Conservation (phyloP, 2,329 filamentous ascomycete species). For the Claviceps maximensis region DNA sequence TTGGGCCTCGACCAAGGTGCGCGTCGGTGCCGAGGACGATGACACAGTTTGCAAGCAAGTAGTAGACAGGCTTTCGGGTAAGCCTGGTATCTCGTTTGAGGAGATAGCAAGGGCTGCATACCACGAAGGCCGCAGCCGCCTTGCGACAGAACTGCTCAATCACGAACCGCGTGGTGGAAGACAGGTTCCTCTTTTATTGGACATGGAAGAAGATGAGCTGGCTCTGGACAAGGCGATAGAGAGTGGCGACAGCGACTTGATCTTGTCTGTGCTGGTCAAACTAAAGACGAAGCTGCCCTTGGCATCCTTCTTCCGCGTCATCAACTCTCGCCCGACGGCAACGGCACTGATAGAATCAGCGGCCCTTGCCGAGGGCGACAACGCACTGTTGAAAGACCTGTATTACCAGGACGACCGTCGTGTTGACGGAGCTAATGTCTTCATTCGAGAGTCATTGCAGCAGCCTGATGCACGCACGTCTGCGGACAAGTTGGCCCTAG, state of each 20-base stretch:
- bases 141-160: conserved; percentile 84
- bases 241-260: conserved; percentile 84
- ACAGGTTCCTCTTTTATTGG: conserved; percentile 83
- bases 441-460: conserved; percentile 69
- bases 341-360: conserved; percentile 81
- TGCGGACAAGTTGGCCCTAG: conserved; percentile 78
- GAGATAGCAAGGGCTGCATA: conserved; percentile 86
- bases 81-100: conserved; percentile 89
- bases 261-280: conserved; percentile 78
- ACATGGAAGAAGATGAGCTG: conserved; percentile 91
- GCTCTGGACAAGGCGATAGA: conserved; percentile 94
- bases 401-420: conserved; percentile 96
- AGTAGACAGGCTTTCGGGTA: conserved; percentile 73
- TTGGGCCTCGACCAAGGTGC: conserved; percentile 92
- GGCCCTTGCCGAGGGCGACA: conserved; percentile 55
- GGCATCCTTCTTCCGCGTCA: conserved; percentile 81
- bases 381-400: conserved; percentile 78
- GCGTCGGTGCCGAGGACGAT: conserved; percentile 71
- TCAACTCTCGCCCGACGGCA: conserved; percentile 74
- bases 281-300: conserved; percentile 83
- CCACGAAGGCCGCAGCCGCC: conserved; percentile 77
- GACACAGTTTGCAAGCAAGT: conserved; percentile 77
- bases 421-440: conserved; percentile 74
- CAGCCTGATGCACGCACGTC: conserved; percentile 58
- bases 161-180: conserved; percentile 91